Evolutionary conservation across 163 green algal species (phyloP), one percentile per base, ranked within the genome.

Genomic region (Chloromonas sp.): DNA sequence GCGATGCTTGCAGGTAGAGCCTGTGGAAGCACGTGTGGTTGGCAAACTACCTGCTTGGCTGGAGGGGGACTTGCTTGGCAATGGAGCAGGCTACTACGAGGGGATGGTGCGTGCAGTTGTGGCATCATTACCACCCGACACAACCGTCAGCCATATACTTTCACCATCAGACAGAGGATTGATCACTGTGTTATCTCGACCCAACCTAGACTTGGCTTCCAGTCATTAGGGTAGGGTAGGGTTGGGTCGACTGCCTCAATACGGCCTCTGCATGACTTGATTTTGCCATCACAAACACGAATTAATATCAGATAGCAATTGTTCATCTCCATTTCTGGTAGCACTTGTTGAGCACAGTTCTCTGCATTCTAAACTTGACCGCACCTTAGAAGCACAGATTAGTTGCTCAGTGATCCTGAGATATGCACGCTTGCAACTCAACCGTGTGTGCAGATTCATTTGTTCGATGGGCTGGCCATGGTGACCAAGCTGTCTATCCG

Each of bases 31-130:
- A 3, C 13, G 14, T 0, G 81, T 96, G 0, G 81, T n/a, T 0
- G 93, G 93, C 5, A n/a, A 71, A 1, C 62, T 96, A 14, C 93
- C 93, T 0, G 0, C 60, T 0, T 96, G 93, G 93, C 86, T 96
- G 11, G 36, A 78, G 8, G 93, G 93, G 15, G 79, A 61, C 0
- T 83, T 91, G 62, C 1, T 92, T 2, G 74, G 86, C 74, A 91
- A 92, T 71, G 87, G 85, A 71, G 82, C 78, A n/a, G 87, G 85
- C 1, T 70, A 84, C 70, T 86, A 80, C 71, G 14, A 60, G 0
- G 82, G 85, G 79, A 86, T 87, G 86, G 58, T 79, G 70, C 78
- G 82, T 76, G 71, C 11, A 79, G 71, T 14, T 3, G 71, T 2
- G 13, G 58, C 71, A 2, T 11, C 5, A 58, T 79, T 11, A 2